Percentiles rank a stretch among this genome's conserved stretches.
Conservation (phyloP, 2,329 filamentous ascomycete genomes). For the Penicillium sp. region DNA sequence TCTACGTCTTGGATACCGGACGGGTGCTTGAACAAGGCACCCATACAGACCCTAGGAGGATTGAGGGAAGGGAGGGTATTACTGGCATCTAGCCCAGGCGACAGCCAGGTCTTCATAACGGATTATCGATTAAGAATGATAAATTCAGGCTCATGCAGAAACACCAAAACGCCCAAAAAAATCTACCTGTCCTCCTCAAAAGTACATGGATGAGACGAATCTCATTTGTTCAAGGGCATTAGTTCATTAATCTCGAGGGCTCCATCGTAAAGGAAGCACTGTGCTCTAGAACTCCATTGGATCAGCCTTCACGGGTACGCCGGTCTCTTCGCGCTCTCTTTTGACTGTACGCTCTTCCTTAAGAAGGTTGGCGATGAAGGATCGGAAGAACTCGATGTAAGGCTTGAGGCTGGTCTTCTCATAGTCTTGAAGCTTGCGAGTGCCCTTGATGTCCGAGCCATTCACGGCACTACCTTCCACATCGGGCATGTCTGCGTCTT, state of each 20-base stretch:
- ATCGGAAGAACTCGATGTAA: constrained; percentile 86
- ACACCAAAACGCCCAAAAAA: constrained; percentile 15
- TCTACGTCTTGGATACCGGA: constrained; percentile 83
- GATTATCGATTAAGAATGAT: background rate
- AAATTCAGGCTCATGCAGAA: background rate
- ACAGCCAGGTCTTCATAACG: background rate
- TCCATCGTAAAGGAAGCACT: background rate
- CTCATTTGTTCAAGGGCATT: constrained; percentile 17
- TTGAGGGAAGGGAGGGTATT: background rate
- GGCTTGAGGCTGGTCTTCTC: constrained; percentile 96
- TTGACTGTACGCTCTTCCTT: constrained; percentile 68
- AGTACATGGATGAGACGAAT: background rate
- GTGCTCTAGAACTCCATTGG: constrained; percentile 66
- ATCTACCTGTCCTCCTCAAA: background rate
- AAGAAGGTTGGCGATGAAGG: constrained; percentile 76
- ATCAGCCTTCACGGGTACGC: constrained; percentile 46
- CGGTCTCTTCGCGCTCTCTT: constrained; percentile 56
- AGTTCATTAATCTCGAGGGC: constrained; percentile 23
- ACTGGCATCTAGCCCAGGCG: background rate
- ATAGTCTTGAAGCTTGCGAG: constrained; percentile 73
- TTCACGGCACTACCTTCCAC: constrained; percentile 42
- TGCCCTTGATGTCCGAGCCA: constrained; percentile 39
- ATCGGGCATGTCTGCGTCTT: constrained; percentile 49
- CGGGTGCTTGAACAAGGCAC: constrained; percentile 84
- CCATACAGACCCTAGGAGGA: constrained; percentile 51